Base-by-base conservation (phyloP, 2,329 filamentous ascomycete species). In the Sporothrix variecibatus region DNA sequence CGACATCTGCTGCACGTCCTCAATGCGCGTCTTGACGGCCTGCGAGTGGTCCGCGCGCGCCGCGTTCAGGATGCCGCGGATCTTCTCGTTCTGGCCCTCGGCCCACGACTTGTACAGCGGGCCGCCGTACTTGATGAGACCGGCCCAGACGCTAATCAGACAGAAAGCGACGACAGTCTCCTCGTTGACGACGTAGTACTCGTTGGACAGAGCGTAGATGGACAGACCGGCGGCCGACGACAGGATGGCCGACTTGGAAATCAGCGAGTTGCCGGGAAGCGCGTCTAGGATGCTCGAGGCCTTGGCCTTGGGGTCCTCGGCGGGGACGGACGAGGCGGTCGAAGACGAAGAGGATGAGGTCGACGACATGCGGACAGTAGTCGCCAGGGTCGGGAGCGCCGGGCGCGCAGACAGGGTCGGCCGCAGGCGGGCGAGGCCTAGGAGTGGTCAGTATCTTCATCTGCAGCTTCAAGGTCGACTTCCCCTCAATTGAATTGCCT, bases 111-210 rank as follows among this genome's bases (percentile, higher is more conserved):
- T 91, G 90, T 98, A 98, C 84, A 92, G 87, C 75, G 96, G 96
- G 73, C 95, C 96, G 81, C 93, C 94, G 84, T 94, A 98, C 86
- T 97, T 96, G 87, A 94, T 95, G 80, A 97, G 89, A 77, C 91
- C 94, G 82, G 88, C 92, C 92, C 97, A 99, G 82, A 98, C 93
- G 83, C 92, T 94, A 82, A 98, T 87, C 81, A 99, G 89, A 84
- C 93, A 96, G 86, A 99, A 90, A 78, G 94, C 93, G 82, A 97
- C 93, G 82, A 99, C 93, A 77, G 95, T 93, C 89, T 99, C 96
- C 89, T 99, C 96, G 88, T 99, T 99, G 86, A 99, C 89, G 83
- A 99, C 94, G 86, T 98, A 98, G 88, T 98, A 94, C 90, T 99
- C 96, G 87, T 97, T 99, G 91, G 93, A 97, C 86, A 99, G 94